Base-by-base conservation (phyloP, 768 basidiomycete genomes). In the Tylopilus vinaceipallidus region DNA sequence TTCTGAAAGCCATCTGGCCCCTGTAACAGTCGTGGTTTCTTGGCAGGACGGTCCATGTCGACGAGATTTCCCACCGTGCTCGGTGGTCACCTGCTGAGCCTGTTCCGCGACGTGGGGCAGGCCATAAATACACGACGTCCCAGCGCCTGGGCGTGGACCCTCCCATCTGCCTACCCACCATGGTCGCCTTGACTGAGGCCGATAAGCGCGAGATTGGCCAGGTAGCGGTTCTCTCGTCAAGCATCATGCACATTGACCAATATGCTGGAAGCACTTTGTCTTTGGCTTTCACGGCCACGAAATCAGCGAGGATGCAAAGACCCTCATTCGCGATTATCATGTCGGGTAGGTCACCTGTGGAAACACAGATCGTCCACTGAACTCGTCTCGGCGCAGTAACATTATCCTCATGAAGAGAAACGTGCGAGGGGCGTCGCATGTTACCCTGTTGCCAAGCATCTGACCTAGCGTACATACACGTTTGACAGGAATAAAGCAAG, bases 401-500 rank as follows among this genome's bases (percentile, higher is more conserved):
- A 72, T 88, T 23, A 87, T 88, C 52, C 67, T 86, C 40, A 83
- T 86, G 80, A 85, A 78, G 60, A 70, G 84, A 43, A 88, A 88
- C 49, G 74, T 88, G 1, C 65, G 73, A 56, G 77, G 84, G 80
- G 33, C 45, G 64, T 53, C 34, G 10, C 12, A 27, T 4, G 20
- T 5, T 19, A n/a, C 7, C 12, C 17, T 10, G 9, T 43, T 23
- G 12, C 9, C n/a, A 4, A 34, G 16, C 12, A 20, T 6, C 29
- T 26, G 40, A 50, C 34, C 13, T 19, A 49, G 34, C 12, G 17
- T 39, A 30, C 33, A 38, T 37, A 22, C 24, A 40, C 35, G 6
- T 17, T n/a, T 39, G n/a, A 19, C 52, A 83, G 84, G 76, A 52
- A 73, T 77, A 14, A 62, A 67, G 34, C 83, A 86, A 56, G 72